Evolutionary conservation across 2,329 filamentous ascomycete genomes (phyloP).

Genomic region (Paraconiothyrium brasiliense): DNA sequence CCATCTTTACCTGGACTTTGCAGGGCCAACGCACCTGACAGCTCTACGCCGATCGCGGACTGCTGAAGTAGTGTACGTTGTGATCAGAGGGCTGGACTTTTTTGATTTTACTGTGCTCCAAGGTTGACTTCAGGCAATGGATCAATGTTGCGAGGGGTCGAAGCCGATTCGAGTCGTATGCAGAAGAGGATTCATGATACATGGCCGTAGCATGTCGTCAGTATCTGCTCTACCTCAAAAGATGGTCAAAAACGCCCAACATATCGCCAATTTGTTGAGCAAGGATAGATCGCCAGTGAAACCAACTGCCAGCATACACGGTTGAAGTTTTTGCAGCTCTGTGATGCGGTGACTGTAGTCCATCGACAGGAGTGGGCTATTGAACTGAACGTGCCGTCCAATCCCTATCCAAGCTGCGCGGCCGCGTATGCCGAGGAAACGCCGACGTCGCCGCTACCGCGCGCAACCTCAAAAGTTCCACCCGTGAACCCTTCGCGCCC

Average conservation of each 20-base stretch:
- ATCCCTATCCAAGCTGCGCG: background rate
- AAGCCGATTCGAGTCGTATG: too few species aligned
- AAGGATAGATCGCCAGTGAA: too few species aligned
- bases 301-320: too few species aligned
- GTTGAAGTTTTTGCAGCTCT: too few species aligned
- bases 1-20: background rate
- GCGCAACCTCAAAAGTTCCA: constrained; percentile 14
- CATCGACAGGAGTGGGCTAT: background rate
- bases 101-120: too few species aligned
- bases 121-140: background rate
- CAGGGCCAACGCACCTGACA: background rate
- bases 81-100: background rate
- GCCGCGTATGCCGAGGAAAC: background rate
- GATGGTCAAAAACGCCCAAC: too few species aligned
- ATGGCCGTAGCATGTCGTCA: too few species aligned
- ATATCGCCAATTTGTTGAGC: too few species aligned
- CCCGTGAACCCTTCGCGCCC: constrained; percentile 2
- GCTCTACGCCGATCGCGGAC: background rate
- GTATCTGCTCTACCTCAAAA: too few species aligned
- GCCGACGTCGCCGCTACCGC: constrained; percentile 8
- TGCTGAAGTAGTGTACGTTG: background rate
- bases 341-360: too few species aligned
- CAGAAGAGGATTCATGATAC: too few species aligned
- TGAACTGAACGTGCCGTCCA: background rate
- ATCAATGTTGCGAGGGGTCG: background rate